Conservation (phyloP, 257 asterid species). For the Nicotiana tomentosiformis region DNA sequence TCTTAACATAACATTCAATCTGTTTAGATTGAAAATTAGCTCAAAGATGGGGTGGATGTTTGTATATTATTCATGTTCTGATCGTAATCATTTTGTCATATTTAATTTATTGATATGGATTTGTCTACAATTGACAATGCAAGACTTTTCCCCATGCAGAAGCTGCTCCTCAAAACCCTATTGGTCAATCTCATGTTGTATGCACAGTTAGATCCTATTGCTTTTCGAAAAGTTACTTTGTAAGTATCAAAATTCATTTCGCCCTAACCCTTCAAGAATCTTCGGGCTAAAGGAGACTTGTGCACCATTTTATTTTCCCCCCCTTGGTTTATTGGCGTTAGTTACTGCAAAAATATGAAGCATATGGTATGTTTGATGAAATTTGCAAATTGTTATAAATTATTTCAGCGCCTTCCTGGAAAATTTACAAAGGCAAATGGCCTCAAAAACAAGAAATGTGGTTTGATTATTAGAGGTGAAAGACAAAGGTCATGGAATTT, state of each 20-base stretch:
- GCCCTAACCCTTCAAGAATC: not conserved
- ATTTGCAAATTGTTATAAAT: not conserved
- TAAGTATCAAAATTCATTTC: not conserved
- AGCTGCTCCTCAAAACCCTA: not conserved
- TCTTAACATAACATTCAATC: not conserved
- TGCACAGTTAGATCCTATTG: not conserved
- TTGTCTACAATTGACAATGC: not conserved
- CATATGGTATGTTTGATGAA: not conserved
- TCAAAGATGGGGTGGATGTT: not conserved
- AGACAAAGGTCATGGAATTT: conserved; percentile 9
- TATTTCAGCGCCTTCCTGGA: not conserved
- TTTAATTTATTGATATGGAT: not conserved
- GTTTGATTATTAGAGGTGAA: not conserved
- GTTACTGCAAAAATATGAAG: not conserved
- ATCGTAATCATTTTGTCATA: not conserved
- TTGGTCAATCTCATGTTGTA: not conserved
- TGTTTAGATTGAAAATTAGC: not conserved
- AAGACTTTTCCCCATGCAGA: not conserved
- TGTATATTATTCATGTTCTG: not conserved
- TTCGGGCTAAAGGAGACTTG: not conserved
- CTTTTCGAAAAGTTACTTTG: not conserved
- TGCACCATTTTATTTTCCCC: not conserved
- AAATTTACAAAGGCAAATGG: not conserved
- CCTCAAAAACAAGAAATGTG: not conserved
- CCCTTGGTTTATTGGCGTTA: not conserved